Evolutionary conservation across 345 rosid genomes (phyloP).

Genomic region (Melaleuca quinquenervia): DNA sequence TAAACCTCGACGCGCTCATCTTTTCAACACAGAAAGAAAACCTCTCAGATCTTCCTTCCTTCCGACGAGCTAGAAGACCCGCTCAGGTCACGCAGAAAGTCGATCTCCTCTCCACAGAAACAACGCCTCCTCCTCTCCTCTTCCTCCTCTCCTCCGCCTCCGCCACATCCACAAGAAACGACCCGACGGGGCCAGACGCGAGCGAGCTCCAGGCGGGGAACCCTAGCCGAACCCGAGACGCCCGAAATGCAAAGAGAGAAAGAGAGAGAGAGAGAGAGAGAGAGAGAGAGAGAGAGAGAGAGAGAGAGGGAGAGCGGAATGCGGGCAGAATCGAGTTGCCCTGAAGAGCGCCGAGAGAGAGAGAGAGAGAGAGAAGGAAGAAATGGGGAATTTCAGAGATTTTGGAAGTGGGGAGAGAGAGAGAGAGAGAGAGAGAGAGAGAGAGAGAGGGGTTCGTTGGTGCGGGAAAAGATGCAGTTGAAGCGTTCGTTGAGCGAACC

Average conservation of each 20-base stretch:
- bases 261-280: neutral
- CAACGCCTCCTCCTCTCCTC: neutral
- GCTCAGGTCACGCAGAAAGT: neutral
- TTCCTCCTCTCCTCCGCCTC: neutral
- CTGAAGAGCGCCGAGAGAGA: neutral
- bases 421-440: neutral
- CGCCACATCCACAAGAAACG: neutral
- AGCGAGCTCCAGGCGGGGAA: neutral
- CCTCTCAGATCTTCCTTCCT: neutral
- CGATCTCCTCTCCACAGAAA: neutral
- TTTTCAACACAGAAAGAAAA: neutral
- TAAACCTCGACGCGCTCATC: slow-evolving; percentile 80
- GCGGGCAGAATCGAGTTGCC: neutral
- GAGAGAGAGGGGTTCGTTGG: neutral
- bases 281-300: neutral
- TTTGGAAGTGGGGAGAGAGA: neutral
- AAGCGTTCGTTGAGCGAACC: slow-evolving; percentile 54
- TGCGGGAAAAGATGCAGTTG: slow-evolving; percentile 61
- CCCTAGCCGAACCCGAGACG: neutral
- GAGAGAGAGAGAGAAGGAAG: neutral
- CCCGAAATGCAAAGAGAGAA: slow-evolving; percentile 1
- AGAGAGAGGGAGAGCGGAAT: neutral
- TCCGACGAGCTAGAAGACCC: neutral
- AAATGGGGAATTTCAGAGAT: neutral
- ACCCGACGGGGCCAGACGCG: neutral